Evolutionary conservation across 306 rosid genomes (phyloP).

Genomic region (Leucaena leucocephala): DNA sequence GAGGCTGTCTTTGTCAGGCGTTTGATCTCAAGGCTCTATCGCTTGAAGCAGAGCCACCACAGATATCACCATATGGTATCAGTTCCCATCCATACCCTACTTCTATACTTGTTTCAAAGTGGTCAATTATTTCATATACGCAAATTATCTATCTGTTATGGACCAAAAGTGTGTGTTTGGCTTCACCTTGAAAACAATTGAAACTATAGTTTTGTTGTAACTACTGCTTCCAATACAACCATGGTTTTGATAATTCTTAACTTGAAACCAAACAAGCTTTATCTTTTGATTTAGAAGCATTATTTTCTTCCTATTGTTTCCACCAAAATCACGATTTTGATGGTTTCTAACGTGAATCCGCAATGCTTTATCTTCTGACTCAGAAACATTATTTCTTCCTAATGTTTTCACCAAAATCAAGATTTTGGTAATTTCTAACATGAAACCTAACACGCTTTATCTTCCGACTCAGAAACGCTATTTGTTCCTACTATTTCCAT

Average conservation of each 20-base stretch:
- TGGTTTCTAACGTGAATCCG: too few species aligned
- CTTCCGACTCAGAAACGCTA: too few species aligned
- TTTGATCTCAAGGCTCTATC: constrained; percentile 57
- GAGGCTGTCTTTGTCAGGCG: constrained; percentile 58
- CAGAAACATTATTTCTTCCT: background rate
- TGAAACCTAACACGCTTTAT: background rate
- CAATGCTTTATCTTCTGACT: background rate
- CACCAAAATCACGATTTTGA: too few species aligned
- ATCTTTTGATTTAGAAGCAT: background rate
- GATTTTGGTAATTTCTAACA: too few species aligned
- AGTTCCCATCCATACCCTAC: background rate
- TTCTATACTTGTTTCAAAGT: background rate
- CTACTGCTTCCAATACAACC: too few species aligned
- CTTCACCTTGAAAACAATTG: too few species aligned
- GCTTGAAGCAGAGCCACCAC: constrained; percentile 47
- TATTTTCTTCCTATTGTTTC: too few species aligned
- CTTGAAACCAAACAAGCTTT: background rate
- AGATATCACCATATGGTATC: constrained; percentile 80
- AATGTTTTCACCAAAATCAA: too few species aligned
- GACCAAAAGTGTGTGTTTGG: background rate
- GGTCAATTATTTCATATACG: background rate
- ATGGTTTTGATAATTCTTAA: background rate
- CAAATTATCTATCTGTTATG: background rate
- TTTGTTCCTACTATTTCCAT: too few species aligned
- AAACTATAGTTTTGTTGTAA: too few species aligned